Evolutionary conservation across 1,284 basidiomycete genomes (phyloP), one percentile per base, ranked within the genome.

Genomic region (Pisolithus thermaeus): DNA sequence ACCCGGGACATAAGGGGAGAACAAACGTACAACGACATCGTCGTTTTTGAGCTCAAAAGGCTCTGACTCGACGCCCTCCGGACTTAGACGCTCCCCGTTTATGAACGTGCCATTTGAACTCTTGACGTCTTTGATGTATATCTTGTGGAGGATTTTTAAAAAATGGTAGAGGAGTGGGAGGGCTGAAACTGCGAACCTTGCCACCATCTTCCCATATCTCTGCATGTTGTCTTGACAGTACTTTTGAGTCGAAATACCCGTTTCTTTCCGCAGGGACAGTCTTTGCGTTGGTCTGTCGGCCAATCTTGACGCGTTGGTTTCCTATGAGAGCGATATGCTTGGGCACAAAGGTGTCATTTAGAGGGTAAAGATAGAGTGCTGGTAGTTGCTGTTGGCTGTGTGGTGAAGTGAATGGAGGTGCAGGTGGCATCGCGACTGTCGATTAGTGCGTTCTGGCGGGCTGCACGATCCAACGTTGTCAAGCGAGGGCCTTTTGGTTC

Each of bases 81-180:
- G 79, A 56, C 90, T 93, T 42, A 99, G 82, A 43, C 96, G 80
- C 58, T 97, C 92, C 51, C 92, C 87, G 60, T 99, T 98, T 70
- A 99, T 96, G 67, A 99, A 99, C 7, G 97, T 99, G 4, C 96
- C 96, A 61, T 99, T 99, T 1, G 92, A 96, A 54, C 92, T 95
- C 75, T 97, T 97, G 65, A 98, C 92, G 68, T 99, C 97, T 71
- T 93, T 97, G 79, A 99, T 98, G 75, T 77, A 97, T 68, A 98
- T 95, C 91, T 96, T 50, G 18, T 46, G 35, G 28, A 48, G 48
- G n/a, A 18, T 47, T 20, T 39, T 27, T 27, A 4, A 25, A 52
- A 50, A 44, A 52, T 32, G 18, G 12, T 37, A 35, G 40, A 43
- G 43, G 12, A 3, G 14, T 14, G 32, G 22, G 46, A 39, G 38